Percentiles rank a stretch among this genome's conserved stretches.
phyloP scores from a whole-genome alignment of 2,329 filamentous ascomycete species.

The Curvularia hawaiiensis region DNA sequence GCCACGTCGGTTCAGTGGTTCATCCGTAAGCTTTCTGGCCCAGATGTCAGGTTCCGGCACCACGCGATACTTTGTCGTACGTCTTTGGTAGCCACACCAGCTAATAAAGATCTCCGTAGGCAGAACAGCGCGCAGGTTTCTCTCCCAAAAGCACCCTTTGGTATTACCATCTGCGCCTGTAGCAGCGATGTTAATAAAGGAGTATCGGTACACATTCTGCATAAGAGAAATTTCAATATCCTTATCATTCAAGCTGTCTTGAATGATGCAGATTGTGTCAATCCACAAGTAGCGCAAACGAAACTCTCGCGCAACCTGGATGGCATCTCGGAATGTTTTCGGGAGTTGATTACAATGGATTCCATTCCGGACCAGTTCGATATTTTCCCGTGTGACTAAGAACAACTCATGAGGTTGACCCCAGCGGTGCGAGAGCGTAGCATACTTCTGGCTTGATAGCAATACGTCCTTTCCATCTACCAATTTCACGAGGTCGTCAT shows the following conservation, averaged over 20 bases:
- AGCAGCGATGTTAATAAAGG: conserved; percentile 8
- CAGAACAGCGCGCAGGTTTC: background rate
- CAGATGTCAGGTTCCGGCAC: background rate
- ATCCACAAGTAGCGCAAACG: conserved; percentile 6
- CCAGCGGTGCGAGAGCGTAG: conserved; percentile 5
- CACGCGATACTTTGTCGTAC: background rate
- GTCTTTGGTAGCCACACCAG: background rate
- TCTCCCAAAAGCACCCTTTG: conserved; percentile 6
- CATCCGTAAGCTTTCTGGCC: background rate
- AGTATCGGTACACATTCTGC: conserved; percentile 2
- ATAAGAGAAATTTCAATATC: background rate
- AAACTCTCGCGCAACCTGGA: background rate
- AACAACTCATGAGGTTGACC: background rate
- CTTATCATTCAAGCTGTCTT: background rate
- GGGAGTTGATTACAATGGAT: background rate
- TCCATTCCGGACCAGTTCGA: background rate
- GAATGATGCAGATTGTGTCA: conserved; percentile 5
- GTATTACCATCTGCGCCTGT: background rate
- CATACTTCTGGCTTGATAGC: background rate
- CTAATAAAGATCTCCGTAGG: background rate
- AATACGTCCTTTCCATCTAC: background rate
- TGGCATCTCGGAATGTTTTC: background rate
- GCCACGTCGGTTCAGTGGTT: conserved; percentile 8
- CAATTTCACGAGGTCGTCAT: background rate
- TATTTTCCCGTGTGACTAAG: background rate